Evolutionary conservation across 1,139 yeast genomes (phyloP).

Genomic region (Meyerozyma sp.): DNA sequence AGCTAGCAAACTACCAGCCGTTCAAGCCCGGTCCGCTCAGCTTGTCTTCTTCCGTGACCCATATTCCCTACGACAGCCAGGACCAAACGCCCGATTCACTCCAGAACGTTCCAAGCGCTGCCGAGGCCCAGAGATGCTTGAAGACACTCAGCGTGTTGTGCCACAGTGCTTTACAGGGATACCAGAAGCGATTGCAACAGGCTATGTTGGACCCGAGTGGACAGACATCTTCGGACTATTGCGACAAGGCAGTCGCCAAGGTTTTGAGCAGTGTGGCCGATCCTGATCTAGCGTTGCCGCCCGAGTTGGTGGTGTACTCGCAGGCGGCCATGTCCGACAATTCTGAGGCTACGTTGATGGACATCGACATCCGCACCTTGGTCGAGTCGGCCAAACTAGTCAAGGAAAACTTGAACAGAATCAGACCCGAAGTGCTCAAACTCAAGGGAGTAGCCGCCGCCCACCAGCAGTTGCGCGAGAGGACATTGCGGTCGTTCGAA

Average conservation of each 20-base stretch:
- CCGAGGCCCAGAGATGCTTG: slow-evolving; percentile 6
- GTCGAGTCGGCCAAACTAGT: slow-evolving; percentile 18
- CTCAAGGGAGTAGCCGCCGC: slow-evolving; percentile 18
- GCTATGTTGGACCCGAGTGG: slow-evolving; percentile 8
- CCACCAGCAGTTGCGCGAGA: slow-evolving; percentile 4
- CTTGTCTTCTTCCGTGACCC: slow-evolving; percentile 9
- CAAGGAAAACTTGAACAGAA: slow-evolving; percentile 18
- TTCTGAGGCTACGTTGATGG: slow-evolving; percentile 30
- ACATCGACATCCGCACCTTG: slow-evolving; percentile 36
- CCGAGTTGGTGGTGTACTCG: slow-evolving; percentile 4
- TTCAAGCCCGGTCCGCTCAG: slow-evolving; percentile 6
- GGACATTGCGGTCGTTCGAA: slow-evolving; percentile 10
- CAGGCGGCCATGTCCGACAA: background rate
- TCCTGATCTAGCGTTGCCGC: slow-evolving; percentile 6
- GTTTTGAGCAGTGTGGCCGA: slow-evolving; percentile 10
- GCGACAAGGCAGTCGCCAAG: slow-evolving; percentile 9
- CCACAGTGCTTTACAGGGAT: slow-evolving; percentile 9
- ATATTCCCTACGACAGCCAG: slow-evolving; percentile 10
- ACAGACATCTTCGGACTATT: slow-evolving; percentile 6
- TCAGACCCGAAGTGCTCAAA: slow-evolving; percentile 20
- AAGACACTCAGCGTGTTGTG: slow-evolving; percentile 6
- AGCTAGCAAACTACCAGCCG: slow-evolving; percentile 8
- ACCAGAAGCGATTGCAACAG: slow-evolving; percentile 8
- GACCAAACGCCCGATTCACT: slow-evolving; percentile 7
- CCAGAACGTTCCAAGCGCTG: slow-evolving; percentile 6